Base-by-base conservation (phyloP, 2,329 filamentous ascomycete genomes). In the Fusarium marasasianum region DNA sequence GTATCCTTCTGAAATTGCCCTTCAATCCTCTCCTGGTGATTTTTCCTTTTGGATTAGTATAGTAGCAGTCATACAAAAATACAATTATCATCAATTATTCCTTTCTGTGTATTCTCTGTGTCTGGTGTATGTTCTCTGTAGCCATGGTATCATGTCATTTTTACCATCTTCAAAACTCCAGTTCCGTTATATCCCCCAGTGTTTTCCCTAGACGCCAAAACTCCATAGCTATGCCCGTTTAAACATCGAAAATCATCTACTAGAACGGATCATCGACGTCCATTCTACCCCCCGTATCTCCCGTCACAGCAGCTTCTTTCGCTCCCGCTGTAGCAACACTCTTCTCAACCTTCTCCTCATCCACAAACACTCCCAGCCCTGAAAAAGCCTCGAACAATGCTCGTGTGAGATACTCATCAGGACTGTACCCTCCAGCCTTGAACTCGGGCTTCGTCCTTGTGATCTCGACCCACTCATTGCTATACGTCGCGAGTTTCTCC, bases 331-430 rank as follows among this genome's bases (percentile, higher is more conserved):
- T 80, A 11, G 82, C 71, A 14, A 83, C 79, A 13, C 79, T 80
- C 51, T 77, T 81, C 50, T 85, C 83, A 6, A 79, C 76, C 82
- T 89, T 89, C 79, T 97, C 95, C 51, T 98, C 94, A 41, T 90
- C 92, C 47, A 99, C 86, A 77, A 97, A 97, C 47, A 97, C 93
- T 2, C 93, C 94, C 69, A 99, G 82, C 0, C 97, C 96, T 0
- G 94, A 91, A 83, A 98, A 98, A 0, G 96, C 95, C 80, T 98
- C 95, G 69, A 94, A 93, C 80, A 99, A 85, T 31, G 94, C 92
- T 31, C 95, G 88, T 13, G 91, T 87, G 78, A 94, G 94, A 80
- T 96, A 98, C 80, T 98, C 95, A 40, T 89, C 86, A 48, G 96
- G 86, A 77, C 92, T 91, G 83, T 97, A 98, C 0, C 96, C 97